Base-by-base conservation (phyloP, 768 basidiomycete genomes). In the Krasilnikovozyma curviuscula region DNA sequence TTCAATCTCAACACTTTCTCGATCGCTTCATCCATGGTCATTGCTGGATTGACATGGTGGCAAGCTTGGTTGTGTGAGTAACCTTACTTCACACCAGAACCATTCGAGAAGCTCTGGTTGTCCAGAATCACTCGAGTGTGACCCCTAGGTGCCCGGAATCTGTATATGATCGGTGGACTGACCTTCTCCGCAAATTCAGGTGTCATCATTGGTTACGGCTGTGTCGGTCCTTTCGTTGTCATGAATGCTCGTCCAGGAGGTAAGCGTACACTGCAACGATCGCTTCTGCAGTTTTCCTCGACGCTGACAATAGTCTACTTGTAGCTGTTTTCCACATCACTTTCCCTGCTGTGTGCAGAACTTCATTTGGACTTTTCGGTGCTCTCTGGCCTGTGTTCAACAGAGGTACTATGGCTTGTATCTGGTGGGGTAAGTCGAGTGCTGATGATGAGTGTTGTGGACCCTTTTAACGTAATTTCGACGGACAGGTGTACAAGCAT, bases 281-380 rank as follows among this genome's bases (percentile, higher is more conserved):
- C 59, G 80, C 77, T 24, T 64, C 64, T 56, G 57, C 61, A 2
- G 58, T 57, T 21, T 57, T 62, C 19, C 12, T 21, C 12, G 13
- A 9, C 35, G 13, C 21, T 27, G 44, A n/a, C 31, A 8, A 8
- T 32, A 8, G 13, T 19, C 42, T 13, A 21, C 12, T 7, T 28
- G 27, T n/a, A 13, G 4, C 43, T 14, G 81, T 81, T 61, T 77
- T 77, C n/a, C 73, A 79, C 24, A 79, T 80, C 24, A 70, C 75
- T 25, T 53, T 58, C 31, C 53, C 59, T 1, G 38, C 46, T 9
- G 54, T 43, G 27, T 50, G 54, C 28, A 71, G 80, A 43, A 75
- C 77, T n/a, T 78, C 74, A 53, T 83, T 82, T 63, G 82, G 81
- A 32, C 59, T 82, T 34, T 85, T 75, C 65, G 81, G 82, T 24